These are phyloP conservation scores for Aurinia saxatilis DNA, from an alignment of 345 rosid species.

Conservation along the genomic window DNA sequence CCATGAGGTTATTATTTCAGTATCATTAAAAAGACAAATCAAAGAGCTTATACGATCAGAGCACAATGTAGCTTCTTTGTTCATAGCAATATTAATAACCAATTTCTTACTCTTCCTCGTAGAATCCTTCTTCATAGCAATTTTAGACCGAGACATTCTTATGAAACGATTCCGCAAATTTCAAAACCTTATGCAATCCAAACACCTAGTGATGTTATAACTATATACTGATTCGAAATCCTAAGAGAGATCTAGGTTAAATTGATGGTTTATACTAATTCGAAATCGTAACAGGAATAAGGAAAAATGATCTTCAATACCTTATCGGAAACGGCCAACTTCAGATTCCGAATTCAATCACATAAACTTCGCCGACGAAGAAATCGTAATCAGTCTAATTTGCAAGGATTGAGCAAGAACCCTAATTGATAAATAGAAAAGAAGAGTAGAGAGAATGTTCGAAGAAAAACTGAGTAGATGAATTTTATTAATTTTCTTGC, in stretches of 20 bases:
- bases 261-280: too few species aligned
- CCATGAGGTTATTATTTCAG: neutral
- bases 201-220: neutral
- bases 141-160: conserved; percentile 4
- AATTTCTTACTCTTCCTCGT: conserved; percentile 14
- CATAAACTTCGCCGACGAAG: neutral
- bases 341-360: neutral
- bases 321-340: neutral
- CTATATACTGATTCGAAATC: too few species aligned
- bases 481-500: too few species aligned
- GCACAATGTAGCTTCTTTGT: conserved; percentile 2
- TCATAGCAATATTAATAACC: neutral
- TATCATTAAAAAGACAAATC: neutral
- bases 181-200: neutral
- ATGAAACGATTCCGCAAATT: neutral
- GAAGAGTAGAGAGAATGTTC: neutral
- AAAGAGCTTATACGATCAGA: neutral
- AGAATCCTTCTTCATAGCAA: conserved; percentile 3
- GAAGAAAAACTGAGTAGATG: too few species aligned
- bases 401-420: neutral
- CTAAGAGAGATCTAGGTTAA: too few species aligned
- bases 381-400: neutral
- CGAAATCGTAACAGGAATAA: neutral
- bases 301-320: neutral
- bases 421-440: neutral